Conservation (phyloP, 352 stramenopile species). For the Thalassiosira oceanica region DNA sequence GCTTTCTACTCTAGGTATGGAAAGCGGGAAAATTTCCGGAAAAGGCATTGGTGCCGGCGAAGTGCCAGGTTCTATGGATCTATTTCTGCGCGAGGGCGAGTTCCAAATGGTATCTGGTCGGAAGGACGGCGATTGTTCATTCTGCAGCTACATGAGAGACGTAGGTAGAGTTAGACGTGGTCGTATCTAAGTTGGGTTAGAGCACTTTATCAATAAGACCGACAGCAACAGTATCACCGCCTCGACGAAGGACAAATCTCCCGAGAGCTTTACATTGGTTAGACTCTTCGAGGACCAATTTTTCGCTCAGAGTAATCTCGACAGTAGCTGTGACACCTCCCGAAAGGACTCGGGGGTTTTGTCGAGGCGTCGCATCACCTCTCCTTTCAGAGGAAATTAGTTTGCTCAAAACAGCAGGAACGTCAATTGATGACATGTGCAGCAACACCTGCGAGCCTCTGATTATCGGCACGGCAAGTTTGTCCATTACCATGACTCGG, state of each 20-base stretch:
- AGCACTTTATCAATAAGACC: slow-evolving; percentile 77
- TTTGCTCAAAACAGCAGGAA: slow-evolving; percentile 66
- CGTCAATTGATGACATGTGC: slow-evolving; percentile 82
- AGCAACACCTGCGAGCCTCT: slow-evolving; percentile 78
- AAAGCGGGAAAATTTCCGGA: too few species aligned
- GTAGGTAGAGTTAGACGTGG: too few species aligned
- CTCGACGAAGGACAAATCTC: slow-evolving; percentile 80
- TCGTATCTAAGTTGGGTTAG: too few species aligned
- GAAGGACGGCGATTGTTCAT: too few species aligned
- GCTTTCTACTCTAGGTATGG: too few species aligned
- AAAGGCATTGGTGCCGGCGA: too few species aligned
- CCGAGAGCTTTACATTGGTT: slow-evolving; percentile 77
- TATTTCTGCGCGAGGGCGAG: too few species aligned
- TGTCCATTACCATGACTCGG: slow-evolving; percentile 72
- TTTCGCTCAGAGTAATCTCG: slow-evolving; percentile 72
- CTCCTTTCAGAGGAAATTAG: slow-evolving; percentile 54
- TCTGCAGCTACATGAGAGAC: too few species aligned
- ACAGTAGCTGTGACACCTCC: slow-evolving; percentile 60
- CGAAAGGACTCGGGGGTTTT: slow-evolving; percentile 61
- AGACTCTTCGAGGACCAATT: slow-evolving; percentile 76
- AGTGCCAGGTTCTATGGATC: too few species aligned
- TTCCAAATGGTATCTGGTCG: too few species aligned
- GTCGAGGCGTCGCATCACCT: slow-evolving; percentile 15
- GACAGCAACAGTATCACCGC: slow-evolving; percentile 79
- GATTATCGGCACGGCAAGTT: slow-evolving; percentile 77